Conservation (phyloP, 2,329 filamentous ascomycete species). For the Trichoderma citrinoviride region DNA sequence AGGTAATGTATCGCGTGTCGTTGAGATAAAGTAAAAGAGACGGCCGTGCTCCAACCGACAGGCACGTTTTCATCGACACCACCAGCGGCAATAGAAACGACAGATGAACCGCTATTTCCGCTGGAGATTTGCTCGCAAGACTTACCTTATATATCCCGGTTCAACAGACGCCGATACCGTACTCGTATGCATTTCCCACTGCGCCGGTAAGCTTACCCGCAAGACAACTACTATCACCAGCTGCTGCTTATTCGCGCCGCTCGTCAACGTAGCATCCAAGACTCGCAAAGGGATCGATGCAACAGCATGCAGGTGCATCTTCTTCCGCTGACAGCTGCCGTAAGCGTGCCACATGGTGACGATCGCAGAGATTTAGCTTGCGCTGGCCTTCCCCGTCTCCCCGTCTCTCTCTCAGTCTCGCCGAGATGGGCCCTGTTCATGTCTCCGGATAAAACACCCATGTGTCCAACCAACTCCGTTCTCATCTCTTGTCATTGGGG, state of each 20-base stretch:
- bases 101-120: neutral
- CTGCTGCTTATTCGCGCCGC: neutral
- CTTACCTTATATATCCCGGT: neutral
- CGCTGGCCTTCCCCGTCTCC: neutral
- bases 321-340: neutral
- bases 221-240: neutral
- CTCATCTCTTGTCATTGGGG: neutral
- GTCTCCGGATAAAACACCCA: neutral
- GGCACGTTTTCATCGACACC: too few relatives aligned
- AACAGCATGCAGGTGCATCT: neutral
- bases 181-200: neutral
- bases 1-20: neutral
- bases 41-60: neutral
- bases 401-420: slow-evolving; percentile 1
- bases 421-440: neutral
- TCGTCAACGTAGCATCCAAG: neutral
- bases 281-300: neutral
- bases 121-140: too few relatives aligned
- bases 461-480: neutral
- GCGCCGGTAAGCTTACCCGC: neutral
- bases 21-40: neutral
- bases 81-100: neutral
- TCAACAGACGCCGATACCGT: neutral
- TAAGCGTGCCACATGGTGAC: neutral
- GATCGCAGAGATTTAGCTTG: slow-evolving; percentile 1